Percentiles rank a stretch among this genome's conserved stretches.
phyloP scores from a whole-genome alignment of 2,329 filamentous ascomycete species.

The Aspergillus hiratsukae region DNA sequence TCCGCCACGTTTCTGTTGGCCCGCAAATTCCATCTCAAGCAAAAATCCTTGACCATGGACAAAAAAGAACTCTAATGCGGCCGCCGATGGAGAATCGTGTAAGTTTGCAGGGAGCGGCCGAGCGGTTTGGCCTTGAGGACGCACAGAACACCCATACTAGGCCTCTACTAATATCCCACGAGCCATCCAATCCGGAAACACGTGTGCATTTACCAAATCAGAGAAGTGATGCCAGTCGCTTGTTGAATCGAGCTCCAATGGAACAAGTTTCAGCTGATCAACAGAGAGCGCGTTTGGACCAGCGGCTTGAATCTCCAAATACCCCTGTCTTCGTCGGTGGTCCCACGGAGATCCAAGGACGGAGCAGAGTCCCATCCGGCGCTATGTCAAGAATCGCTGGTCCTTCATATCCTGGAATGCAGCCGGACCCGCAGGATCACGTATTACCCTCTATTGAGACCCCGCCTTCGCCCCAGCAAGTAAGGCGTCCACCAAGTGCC shows the following conservation, averaged over 20 bases:
- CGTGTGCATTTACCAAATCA: neutral
- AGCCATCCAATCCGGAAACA: neutral
- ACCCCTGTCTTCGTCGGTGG: slow-evolving; percentile 31
- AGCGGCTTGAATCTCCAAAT: slow-evolving; percentile 17
- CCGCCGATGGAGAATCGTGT: slow-evolving; percentile 14
- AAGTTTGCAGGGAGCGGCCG: slow-evolving; percentile 10
- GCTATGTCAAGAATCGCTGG: slow-evolving; percentile 12
- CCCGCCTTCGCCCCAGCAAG: slow-evolving; percentile 18
- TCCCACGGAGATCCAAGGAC: slow-evolving; percentile 19
- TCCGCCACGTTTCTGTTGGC: slow-evolving; percentile 9
- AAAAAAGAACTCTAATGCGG: slow-evolving; percentile 6
- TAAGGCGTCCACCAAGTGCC: slow-evolving; percentile 19
- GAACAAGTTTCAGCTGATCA: slow-evolving; percentile 17
- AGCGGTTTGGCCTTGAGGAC: neutral
- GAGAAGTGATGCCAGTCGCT: slow-evolving; percentile 17
- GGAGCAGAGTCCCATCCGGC: slow-evolving; percentile 13
- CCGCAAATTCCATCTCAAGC: slow-evolving; percentile 13
- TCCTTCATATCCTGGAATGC: slow-evolving; percentile 14
- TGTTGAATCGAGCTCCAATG: slow-evolving; percentile 18
- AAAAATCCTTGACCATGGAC: slow-evolving; percentile 10
- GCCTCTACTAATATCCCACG: neutral
- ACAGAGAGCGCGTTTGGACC: slow-evolving; percentile 14
- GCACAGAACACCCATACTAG: neutral
- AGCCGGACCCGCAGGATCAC: slow-evolving; percentile 23
- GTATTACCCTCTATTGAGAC: slow-evolving; percentile 36